A percentile compares a stretch with the other conserved stretches of the same genome.
These are phyloP conservation scores for Globisporangium radiosum DNA, from an alignment of 352 stramenopile species.

Conservation along the genomic window DNA sequence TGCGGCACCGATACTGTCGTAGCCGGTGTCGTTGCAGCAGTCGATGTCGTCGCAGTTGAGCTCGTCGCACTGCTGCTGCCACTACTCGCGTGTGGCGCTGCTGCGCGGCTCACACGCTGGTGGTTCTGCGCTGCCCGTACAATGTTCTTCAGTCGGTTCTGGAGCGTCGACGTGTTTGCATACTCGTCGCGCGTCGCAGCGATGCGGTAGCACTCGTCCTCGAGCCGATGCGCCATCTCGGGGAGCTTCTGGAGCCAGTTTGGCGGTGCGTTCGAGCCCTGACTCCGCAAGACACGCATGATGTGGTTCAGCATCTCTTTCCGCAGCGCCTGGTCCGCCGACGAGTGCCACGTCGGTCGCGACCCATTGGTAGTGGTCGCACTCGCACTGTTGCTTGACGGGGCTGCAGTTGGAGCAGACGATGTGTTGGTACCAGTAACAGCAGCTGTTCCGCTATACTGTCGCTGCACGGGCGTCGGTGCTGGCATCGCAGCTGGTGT, in stretches of 20 bases:
- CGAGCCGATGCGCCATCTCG: conserved; percentile 96
- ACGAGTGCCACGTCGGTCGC: conserved; percentile 61
- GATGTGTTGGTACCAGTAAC: neutral
- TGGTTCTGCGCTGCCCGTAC: conserved; percentile 77
- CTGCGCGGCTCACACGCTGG: conserved; percentile 34
- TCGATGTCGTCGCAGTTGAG: conserved; percentile 12
- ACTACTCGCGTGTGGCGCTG: conserved; percentile 16
- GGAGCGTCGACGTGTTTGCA: conserved; percentile 92
- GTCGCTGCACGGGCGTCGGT: conserved; percentile 7
- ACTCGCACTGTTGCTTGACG: neutral
- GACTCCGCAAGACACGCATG: conserved; percentile 93
- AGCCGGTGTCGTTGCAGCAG: conserved; percentile 6
- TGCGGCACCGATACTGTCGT: neutral
- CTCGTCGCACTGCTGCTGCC: neutral
- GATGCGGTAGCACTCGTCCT: conserved; percentile 95
- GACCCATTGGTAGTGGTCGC: neutral
- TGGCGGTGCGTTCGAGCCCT: conserved; percentile 92
- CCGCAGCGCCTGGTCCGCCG: conserved; percentile 61
- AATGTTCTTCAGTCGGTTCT: conserved; percentile 93
- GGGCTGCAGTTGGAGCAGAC: neutral
- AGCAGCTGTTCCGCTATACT: conserved; percentile 6
- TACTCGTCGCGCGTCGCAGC: conserved; percentile 90
- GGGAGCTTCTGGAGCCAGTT: conserved; percentile 97
- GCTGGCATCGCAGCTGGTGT: conserved; percentile 5
- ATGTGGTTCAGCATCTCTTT: conserved; percentile 89